Conservation (phyloP, 805 yeast genomes). For the Candida palmyrensis region DNA sequence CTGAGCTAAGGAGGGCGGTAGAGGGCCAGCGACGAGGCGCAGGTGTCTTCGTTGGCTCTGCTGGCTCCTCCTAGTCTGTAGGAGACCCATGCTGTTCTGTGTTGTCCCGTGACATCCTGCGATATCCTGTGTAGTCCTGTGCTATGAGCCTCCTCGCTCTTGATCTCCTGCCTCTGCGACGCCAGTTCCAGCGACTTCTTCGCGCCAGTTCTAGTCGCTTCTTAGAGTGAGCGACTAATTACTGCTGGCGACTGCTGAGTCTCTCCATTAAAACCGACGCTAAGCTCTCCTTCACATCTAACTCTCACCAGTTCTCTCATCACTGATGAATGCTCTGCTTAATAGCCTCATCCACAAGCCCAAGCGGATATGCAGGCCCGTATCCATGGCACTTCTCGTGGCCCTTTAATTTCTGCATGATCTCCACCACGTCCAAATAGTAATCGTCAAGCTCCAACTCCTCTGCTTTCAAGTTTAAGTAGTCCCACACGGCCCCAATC, state of each 20-base stretch:
- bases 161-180: not conserved
- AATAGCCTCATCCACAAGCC: constrained; percentile 36
- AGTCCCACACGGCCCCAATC: constrained; percentile 81
- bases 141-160: no score
- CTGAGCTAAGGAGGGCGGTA: not conserved
- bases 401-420: constrained; percentile 60
- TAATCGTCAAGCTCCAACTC: constrained; percentile 40
- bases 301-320: no score
- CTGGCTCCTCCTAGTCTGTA: no score
- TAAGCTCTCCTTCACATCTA: no score
- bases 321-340: constrained; percentile 6
- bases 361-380: constrained; percentile 63
- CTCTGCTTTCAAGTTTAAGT: constrained; percentile 45
- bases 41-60: not conserved
- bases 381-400: constrained; percentile 72
- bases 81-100: no score
- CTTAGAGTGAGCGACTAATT: no score
- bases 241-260: no score
- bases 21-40: not conserved
- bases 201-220: no score
- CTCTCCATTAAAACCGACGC: no score
- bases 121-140: no score
- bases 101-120: no score
- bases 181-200: no score
- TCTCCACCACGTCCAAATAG: constrained; percentile 49